These are phyloP conservation scores for Cyclospora cayetanensis DNA, from an alignment of 169 alveolate genomes.

Conservation along the genomic window DNA sequence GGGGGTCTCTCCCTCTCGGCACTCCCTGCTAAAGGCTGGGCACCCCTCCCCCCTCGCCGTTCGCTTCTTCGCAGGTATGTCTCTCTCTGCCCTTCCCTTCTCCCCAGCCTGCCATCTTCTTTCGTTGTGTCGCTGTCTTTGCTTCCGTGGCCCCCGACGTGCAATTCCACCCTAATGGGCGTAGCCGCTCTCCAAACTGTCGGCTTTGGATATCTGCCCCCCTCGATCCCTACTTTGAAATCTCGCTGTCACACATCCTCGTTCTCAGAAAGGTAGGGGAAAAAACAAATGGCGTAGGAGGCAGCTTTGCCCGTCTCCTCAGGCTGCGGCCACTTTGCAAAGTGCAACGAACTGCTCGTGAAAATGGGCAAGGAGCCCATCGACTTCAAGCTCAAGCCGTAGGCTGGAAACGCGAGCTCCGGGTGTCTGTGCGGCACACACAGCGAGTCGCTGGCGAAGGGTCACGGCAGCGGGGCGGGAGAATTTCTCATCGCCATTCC, in stretches of 20 bases:
- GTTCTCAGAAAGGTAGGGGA: neutral
- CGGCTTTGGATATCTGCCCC: no score
- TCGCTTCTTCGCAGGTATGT: constrained; percentile 65
- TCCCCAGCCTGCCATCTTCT: neutral
- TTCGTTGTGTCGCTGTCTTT: neutral
- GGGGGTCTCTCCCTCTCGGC: constrained; percentile 88
- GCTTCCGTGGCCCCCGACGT: neutral
- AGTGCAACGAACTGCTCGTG: constrained; percentile 73
- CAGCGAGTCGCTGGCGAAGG: neutral
- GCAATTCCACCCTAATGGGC: neutral
- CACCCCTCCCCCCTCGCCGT: constrained; percentile 98
- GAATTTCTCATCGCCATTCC: no score
- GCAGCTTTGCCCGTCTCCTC: constrained; percentile 64
- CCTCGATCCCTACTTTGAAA: no score
- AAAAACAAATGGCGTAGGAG: neutral
- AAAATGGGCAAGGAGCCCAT: constrained; percentile 54
- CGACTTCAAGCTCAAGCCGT: constrained; percentile 26
- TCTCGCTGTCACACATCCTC: neutral
- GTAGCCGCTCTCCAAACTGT: no score
- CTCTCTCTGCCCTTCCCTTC: neutral
- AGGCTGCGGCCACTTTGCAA: constrained; percentile 82
- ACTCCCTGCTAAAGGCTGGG: constrained; percentile 92
- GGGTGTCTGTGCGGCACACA: neutral
- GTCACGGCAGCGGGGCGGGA: no score
- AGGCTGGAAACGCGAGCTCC: neutral